Evolutionary conservation across 768 basidiomycete genomes (phyloP).

Genomic region (Phlebiopsis gigantea): DNA sequence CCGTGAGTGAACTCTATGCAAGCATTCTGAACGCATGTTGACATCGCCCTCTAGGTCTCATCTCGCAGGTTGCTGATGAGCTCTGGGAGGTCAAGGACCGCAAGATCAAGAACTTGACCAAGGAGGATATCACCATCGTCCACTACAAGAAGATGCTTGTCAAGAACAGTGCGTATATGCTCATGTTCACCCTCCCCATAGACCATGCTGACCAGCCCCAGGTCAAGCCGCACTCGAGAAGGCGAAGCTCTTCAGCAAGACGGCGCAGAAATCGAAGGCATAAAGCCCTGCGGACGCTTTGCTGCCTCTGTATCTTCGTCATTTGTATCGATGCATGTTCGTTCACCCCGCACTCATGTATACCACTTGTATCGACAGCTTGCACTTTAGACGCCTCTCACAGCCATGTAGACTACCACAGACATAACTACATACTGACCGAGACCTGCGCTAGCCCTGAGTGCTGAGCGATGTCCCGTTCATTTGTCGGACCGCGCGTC

Average conservation of each 20-base stretch:
- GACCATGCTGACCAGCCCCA: slow-evolving; percentile 21
- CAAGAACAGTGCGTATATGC: slow-evolving; percentile 58
- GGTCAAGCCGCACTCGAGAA: slow-evolving; percentile 80
- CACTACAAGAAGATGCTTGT: slow-evolving; percentile 90
- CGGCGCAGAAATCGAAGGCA: slow-evolving; percentile 62
- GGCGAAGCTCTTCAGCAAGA: slow-evolving; percentile 90
- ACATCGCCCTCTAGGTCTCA: slow-evolving; percentile 85
- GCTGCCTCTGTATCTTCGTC: neutral
- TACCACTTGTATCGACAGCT: neutral
- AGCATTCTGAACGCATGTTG: too few relatives aligned
- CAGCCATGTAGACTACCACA: too few relatives aligned
- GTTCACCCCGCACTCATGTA: neutral
- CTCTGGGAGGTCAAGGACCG: slow-evolving; percentile 98
- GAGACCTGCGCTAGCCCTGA: too few relatives aligned
- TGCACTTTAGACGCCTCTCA: neutral
- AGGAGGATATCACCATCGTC: slow-evolving; percentile 83
- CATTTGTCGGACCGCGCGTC: too few relatives aligned
- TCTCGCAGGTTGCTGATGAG: slow-evolving; percentile 96
- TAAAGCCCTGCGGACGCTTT: slow-evolving; percentile 24
- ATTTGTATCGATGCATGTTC: neutral
- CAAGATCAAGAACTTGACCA: slow-evolving; percentile 89
- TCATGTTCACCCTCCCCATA: neutral
- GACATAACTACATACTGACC: neutral
- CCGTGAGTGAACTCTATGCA: slow-evolving; percentile 78
- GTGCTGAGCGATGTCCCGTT: too few relatives aligned